Evolutionary conservation across 1,139 yeast species (phyloP), one percentile per base, ranked within the genome.

Genomic region (Debaryomyces subglobosus): DNA sequence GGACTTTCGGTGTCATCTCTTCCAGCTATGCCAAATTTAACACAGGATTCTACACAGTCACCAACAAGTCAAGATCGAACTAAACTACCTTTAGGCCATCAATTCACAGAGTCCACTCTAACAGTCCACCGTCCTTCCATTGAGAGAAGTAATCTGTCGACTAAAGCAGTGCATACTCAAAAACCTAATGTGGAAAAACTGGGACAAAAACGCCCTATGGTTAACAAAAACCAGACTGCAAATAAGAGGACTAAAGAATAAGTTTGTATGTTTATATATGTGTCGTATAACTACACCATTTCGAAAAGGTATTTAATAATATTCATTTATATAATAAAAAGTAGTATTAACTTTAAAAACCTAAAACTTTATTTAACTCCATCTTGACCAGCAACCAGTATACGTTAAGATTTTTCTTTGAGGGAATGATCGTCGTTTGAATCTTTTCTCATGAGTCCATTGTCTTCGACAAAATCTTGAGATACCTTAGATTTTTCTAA

Each of bases 51-150:
- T 13, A 15, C 45, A 36, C 35, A 39, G 3, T 30, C 49, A 24
- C 16, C 48, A 13, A 9, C 53, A 23, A 36, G 39, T 21, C 45
- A 27, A 27, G 39, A 43, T 5, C 15, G 21, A 5, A n/a, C 29
- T 13, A 35, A 27, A 24, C 15, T 35, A 23, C 55, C 58, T 1
- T 45, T 51, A 43, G 69, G 67, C 1, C 63, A 56, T 43, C 70
- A 62, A 30, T 63, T 54, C 44, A 64, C 66, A 3, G 74, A 70
- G 47, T 60, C 67, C 29, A 67, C 74, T 0, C 61, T 68, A 44
- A 68, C 69, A 4, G 72, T 69, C 16, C 70, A 63, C 47, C 63
- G 65, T 29, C 74, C 73, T 15, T 54, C 60, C 2, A 48, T 54
- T 12, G 64, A 59, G 24, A 53, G 57, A 35, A 50, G 50, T 15